These are phyloP conservation scores for Clathrus columnatus DNA, from an alignment of 768 basidiomycete species.

Conservation along the genomic window DNA sequence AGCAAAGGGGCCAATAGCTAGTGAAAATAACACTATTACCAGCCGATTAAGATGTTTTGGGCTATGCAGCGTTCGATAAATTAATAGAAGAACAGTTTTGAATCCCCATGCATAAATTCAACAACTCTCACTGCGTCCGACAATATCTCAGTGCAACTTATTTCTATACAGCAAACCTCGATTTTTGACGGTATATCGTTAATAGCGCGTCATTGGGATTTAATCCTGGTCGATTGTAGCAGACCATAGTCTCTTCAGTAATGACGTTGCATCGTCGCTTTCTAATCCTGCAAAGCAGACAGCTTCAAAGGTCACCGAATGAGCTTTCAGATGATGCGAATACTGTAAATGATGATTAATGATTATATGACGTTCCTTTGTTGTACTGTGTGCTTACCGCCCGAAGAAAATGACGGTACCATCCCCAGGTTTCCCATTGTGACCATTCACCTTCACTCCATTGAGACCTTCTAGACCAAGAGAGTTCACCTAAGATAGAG, in stretches of 20 bases:
- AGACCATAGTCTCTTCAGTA: conserved; percentile 64
- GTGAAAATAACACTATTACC: no score
- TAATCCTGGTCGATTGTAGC: conserved; percentile 54
- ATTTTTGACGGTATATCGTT: no score
- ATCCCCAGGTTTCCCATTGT: conserved; percentile 83
- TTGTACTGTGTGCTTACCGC: conserved; percentile 38
- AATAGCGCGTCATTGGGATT: not conserved
- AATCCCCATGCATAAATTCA: no score
- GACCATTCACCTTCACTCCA: conserved; percentile 76
- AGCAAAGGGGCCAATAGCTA: no score
- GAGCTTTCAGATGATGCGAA: conserved; percentile 68
- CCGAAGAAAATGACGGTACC: conserved; percentile 86
- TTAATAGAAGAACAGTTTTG: no score
- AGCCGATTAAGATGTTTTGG: no score
- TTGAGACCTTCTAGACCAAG: conserved; percentile 60
- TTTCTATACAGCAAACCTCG: no score
- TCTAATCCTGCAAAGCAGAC: conserved; percentile 63
- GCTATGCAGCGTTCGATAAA: no score
- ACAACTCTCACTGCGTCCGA: no score
- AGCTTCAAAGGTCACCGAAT: conserved; percentile 58
- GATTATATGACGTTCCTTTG: not conserved
- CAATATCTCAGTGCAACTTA: no score
- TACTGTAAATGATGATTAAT: conserved; percentile 39
- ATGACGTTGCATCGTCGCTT: conserved; percentile 44
- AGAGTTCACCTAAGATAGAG: conserved; percentile 51